phyloP scores from a whole-genome alignment of 1,284 basidiomycete genomes.

The Microbotryum lychnidis-dioicae region DNA sequence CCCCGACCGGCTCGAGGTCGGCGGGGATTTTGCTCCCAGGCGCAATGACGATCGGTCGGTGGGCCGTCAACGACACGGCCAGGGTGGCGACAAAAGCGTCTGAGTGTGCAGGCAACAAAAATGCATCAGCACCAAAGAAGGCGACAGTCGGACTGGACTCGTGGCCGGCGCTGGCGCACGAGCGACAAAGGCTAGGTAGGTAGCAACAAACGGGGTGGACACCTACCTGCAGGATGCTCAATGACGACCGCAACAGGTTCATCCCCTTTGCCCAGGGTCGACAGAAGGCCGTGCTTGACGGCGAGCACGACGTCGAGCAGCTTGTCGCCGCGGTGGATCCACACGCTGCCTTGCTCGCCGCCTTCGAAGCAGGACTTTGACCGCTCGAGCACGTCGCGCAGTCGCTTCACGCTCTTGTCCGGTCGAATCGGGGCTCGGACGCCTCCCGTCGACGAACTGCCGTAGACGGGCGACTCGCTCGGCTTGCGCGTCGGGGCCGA shows the following conservation, averaged over 20 bases:
- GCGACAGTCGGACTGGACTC: not conserved
- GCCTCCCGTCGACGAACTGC: conserved; percentile 3
- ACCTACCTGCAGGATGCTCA: conserved; percentile 22
- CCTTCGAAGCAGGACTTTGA: conserved; percentile 16
- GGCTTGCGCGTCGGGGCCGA: conserved; percentile 7
- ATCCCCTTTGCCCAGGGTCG: not conserved
- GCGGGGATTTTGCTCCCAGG: conserved; percentile 12
- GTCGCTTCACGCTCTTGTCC: conserved; percentile 7
- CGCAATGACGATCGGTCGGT: conserved; percentile 13
- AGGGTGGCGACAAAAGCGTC: conserved; percentile 28
- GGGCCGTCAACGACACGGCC: conserved; percentile 16
- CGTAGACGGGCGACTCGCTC: conserved; percentile 25
- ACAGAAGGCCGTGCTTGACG: conserved; percentile 15
- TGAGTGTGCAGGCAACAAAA: not conserved
- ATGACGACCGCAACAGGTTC: conserved; percentile 18
- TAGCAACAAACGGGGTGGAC: not conserved
- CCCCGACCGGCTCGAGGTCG: conserved; percentile 3
- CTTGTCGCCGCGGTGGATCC: conserved; percentile 17
- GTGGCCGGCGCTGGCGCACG: not conserved
- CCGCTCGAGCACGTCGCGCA: conserved; percentile 11
- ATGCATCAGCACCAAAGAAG: not conserved
- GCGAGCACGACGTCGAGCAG: conserved; percentile 8
- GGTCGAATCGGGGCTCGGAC: conserved; percentile 12
- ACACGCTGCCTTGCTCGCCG: conserved; percentile 7
- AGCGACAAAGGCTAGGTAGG: not conserved